These are phyloP conservation scores for Mycena vitilis DNA, from an alignment of 768 basidiomycete species.

Conservation along the genomic window DNA sequence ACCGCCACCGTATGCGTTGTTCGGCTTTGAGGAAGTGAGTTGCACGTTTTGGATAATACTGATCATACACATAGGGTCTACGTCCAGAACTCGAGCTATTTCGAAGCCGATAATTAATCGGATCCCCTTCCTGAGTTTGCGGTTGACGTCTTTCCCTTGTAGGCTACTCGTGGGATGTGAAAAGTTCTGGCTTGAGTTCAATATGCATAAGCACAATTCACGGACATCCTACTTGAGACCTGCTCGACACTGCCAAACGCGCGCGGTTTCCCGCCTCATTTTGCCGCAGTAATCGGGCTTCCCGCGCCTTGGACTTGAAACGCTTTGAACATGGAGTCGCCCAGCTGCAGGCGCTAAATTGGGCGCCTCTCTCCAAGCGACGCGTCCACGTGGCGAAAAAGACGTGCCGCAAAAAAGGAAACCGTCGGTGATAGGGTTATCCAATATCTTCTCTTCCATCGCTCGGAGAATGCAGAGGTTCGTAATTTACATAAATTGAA, in stretches of 20 bases:
- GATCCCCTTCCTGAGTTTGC: not conserved
- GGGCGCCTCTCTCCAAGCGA: not conserved
- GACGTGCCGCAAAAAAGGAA: not conserved
- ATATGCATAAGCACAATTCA: too few relatives aligned
- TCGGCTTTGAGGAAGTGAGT: not conserved
- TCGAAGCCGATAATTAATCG: not conserved
- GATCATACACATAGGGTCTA: not conserved
- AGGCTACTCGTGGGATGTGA: not conserved
- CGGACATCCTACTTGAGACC: not conserved
- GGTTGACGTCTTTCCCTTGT: not conserved
- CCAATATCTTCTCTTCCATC: conserved; percentile 7
- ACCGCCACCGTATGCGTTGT: too few relatives aligned
- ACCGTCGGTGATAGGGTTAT: not conserved
- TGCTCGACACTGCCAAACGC: not conserved
- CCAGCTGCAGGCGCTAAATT: conserved; percentile 8
- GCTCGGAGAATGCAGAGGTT: conserved; percentile 14
- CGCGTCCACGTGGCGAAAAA: conserved; percentile 14
- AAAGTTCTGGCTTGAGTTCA: too few relatives aligned
- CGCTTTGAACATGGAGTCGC: not conserved
- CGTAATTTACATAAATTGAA: not conserved
- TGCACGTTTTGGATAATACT: not conserved
- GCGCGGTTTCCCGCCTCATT: not conserved
- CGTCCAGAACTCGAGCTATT: not conserved
- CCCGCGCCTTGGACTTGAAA: conserved; percentile 1
- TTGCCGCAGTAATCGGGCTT: not conserved